Base-by-base conservation (phyloP, 352 stramenopile species). In the Globisporangium okanoganense region DNA sequence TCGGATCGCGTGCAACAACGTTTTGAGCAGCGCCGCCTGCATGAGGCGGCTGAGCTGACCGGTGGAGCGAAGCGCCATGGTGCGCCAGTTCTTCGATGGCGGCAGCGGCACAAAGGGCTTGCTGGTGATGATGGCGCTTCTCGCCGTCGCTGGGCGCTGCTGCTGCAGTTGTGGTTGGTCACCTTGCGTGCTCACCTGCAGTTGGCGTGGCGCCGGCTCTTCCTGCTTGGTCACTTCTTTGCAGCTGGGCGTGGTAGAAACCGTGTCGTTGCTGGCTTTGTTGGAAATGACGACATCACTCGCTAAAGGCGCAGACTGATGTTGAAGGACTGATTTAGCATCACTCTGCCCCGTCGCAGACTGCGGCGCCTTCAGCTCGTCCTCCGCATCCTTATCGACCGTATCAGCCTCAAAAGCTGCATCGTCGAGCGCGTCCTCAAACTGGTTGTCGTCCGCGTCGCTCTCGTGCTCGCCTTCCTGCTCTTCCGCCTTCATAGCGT, bases 21-120 rank as follows among this genome's bases (percentile, higher is more conserved):
- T 94, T 68, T 95, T 91, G 38, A 95, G 73, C 62, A 95, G 62
- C 58, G 85, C 86, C 5, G 78, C 83, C 60, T 95, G 87, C 67
- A 95, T 82, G 16, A 95, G 65, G 18, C 79, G 78, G 43, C 70
- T 90, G 63, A 93, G 63, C 63, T 89, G 74, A 50, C 76, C 77
- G 45, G 90, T 93, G 38, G 64, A 66, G 62, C 81, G 71, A 62
- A 87, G 76, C 40, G 76, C 75, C 64, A 74, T 76, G 25, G 66
- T 62, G 18, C 78, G 65, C 78, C 75, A 85, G 44, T 67, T 80
- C 50, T 76, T 78, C 20, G 61, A 61, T 20, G 75, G 72, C 13
- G 69, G 61, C 41, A 87, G 69, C 16, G 78, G 75, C 38, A 82
- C 67, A 43, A 87, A 87, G 33, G 75, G 75, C 18, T 69, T 70